phyloP scores from a whole-genome alignment of 2,329 filamentous ascomycete genomes.

The Moelleriella libera region DNA sequence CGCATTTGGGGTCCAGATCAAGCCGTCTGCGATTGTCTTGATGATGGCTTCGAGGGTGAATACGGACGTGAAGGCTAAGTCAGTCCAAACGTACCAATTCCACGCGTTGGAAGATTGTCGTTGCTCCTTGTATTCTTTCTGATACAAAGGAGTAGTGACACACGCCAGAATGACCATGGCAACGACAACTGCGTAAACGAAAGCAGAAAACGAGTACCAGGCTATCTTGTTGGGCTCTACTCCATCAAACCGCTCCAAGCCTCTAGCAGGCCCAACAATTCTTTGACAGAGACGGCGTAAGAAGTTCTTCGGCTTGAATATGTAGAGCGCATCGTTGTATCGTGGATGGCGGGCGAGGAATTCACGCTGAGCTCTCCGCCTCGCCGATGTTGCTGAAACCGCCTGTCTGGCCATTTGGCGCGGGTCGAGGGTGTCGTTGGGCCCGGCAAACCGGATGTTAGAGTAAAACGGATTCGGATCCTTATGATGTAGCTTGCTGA shows the following conservation, averaged over 20 bases:
- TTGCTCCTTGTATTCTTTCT: slow-evolving; percentile 65
- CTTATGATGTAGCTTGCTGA: slow-evolving; percentile 40
- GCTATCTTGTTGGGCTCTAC: slow-evolving; percentile 76
- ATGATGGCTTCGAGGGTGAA: slow-evolving; percentile 80
- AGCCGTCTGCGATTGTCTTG: slow-evolving; percentile 89
- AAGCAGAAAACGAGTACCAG: slow-evolving; percentile 87
- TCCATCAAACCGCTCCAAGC: slow-evolving; percentile 75
- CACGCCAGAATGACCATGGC: slow-evolving; percentile 97
- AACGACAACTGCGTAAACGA: slow-evolving; percentile 88
- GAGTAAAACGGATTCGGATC: slow-evolving; percentile 96
- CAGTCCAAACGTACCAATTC: slow-evolving; percentile 94
- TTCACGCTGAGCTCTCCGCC: slow-evolving; percentile 79
- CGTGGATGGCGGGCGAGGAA: slow-evolving; percentile 76
- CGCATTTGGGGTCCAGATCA: slow-evolving; percentile 93
- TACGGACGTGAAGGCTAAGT: slow-evolving; percentile 74
- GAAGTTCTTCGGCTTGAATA: slow-evolving; percentile 68
- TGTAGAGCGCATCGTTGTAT: slow-evolving; percentile 85
- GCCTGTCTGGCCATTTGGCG: slow-evolving; percentile 83
- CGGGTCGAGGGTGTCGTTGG: slow-evolving; percentile 70
- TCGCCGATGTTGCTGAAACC: slow-evolving; percentile 65
- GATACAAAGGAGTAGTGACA: slow-evolving; percentile 85
- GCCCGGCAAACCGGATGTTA: slow-evolving; percentile 51
- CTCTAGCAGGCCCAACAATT: slow-evolving; percentile 82
- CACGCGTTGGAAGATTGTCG: slow-evolving; percentile 39
- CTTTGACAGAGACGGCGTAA: slow-evolving; percentile 74